Base-by-base conservation (phyloP, 1,139 yeast species). In the Hansenula lynferdii region DNA sequence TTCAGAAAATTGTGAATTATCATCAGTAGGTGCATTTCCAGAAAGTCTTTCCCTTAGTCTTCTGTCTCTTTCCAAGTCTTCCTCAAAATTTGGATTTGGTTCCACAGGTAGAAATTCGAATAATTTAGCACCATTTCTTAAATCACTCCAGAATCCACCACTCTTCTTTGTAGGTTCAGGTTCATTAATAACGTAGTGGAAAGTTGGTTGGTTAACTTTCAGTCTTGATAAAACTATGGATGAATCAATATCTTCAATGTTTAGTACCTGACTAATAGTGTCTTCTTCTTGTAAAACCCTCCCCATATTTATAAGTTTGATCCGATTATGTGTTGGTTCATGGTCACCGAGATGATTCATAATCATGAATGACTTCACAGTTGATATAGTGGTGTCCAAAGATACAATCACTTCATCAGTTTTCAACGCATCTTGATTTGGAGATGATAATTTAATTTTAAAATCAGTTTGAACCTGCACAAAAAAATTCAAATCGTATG, bases 61-160 rank as follows among this genome's bases (percentile, higher is more conserved):
- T 30, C 48, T 42, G 37, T 44, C 49, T 40, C 56, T 45, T 36
- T 50, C 51, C 6, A 44, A 43, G 34, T 53, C 56, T 5, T 39
- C 44, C 21, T 47, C 45, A 35, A 44, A 53, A 28, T 45, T 36
- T 16, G 55, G 54, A 36, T 52, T 52, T 21, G 56, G 57, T 27
- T 48, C 53, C 36, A 49, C 42, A 24, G 61, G 60, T 25, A 54
- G 40, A 33, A 52, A 54, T 18, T 55, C 60, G 45, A 56, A 54
- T 8, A 51, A 36, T 21, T 25, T 21, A 8, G 39, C 41, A 0
- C 58, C 59, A 20, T 40, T 45, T 33, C 36, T 49, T 18, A 56
- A 21, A 34, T 54, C 58, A 27, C 35, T 45, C 60, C 60, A 55
- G 23, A 56, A 49, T 6, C 56, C 55, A 23, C 42, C 42, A 1